Evolutionary conservation across 192 early-diverging fungal species (phyloP).

Genomic region (Dimargaris cristalligena): DNA sequence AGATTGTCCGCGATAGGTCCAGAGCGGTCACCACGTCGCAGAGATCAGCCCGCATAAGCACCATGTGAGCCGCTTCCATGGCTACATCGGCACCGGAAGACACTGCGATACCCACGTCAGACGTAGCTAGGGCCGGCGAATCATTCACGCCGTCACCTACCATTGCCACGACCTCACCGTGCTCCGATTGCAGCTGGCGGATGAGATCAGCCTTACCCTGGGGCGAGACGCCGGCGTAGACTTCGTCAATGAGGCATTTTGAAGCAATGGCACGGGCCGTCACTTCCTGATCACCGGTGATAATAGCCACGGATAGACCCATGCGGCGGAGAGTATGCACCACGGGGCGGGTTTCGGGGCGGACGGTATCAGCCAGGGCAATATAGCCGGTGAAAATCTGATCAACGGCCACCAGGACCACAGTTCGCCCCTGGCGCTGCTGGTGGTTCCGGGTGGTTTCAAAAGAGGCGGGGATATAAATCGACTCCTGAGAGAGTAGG

Average conservation of each 20-base stretch:
- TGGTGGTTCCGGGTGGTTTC: constrained; percentile 26
- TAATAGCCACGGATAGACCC: constrained; percentile 71
- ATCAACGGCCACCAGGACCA: constrained; percentile 57
- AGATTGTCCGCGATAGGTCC: constrained; percentile 69
- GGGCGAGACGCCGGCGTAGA: constrained; percentile 83
- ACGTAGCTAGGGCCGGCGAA: constrained; percentile 69
- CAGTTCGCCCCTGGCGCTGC: constrained; percentile 55
- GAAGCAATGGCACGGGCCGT: constrained; percentile 70
- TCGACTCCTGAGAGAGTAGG: constrained; percentile 35
- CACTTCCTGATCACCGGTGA: constrained; percentile 81
- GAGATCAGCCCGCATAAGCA: constrained; percentile 81
- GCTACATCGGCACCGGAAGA: constrained; percentile 89
- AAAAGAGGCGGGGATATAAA: constrained; percentile 25
- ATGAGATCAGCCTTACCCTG: constrained; percentile 75
- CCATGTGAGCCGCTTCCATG: constrained; percentile 82
- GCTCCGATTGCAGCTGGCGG: constrained; percentile 40
- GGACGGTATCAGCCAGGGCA: constrained; percentile 71
- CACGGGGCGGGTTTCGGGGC: constrained; percentile 54
- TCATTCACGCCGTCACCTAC: constrained; percentile 97
- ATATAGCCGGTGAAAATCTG: constrained; percentile 41
- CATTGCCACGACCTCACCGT: constrained; percentile 58
- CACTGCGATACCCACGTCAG: constrained; percentile 78
- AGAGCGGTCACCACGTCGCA: constrained; percentile 72
- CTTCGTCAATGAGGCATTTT: constrained; percentile 64
- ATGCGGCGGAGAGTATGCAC: constrained; percentile 53